Conservation (phyloP, 2,329 filamentous ascomycete species). For the Graphilbum sp. region DNA sequence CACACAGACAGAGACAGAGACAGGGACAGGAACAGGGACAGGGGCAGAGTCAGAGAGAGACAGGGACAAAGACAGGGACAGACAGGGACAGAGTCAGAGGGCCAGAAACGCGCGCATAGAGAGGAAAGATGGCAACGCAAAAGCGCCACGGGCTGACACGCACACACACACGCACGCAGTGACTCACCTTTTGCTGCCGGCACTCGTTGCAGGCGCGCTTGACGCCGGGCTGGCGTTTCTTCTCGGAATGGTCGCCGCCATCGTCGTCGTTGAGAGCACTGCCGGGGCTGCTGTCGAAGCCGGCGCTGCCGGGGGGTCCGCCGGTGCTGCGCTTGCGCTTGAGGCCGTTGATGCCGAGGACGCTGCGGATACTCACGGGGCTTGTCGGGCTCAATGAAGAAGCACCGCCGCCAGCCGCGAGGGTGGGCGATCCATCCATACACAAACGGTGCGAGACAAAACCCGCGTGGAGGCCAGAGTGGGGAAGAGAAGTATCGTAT, state of each 20-base stretch:
- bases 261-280: constrained; percentile 43
- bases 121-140: too few species aligned
- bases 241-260: constrained; percentile 35
- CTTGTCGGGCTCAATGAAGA: constrained; percentile 32
- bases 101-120: too few species aligned
- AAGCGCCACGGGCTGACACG: too few species aligned
- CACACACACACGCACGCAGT: too few species aligned
- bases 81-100: too few species aligned
- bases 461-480: neutral
- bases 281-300: constrained; percentile 43
- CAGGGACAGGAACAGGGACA: neutral
- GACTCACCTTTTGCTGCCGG: constrained; percentile 64
- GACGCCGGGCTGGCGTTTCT: constrained; percentile 49
- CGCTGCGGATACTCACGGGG: constrained; percentile 32
- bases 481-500: neutral
- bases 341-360: constrained; percentile 27
- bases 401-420: constrained; percentile 15
- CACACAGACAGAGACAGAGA: neutral
- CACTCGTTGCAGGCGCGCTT: constrained; percentile 78
- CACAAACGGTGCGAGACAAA: constrained; percentile 4
- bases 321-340: constrained; percentile 45
- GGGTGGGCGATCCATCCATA: constrained; percentile 21
- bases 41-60: neutral
- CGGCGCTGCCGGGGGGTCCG: constrained; percentile 12
- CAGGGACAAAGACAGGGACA: neutral